Percentiles rank a stretch among this genome's conserved stretches.
phyloP scores from a whole-genome alignment of 257 asterid genomes.

The Schizonepeta tenuifolia region DNA sequence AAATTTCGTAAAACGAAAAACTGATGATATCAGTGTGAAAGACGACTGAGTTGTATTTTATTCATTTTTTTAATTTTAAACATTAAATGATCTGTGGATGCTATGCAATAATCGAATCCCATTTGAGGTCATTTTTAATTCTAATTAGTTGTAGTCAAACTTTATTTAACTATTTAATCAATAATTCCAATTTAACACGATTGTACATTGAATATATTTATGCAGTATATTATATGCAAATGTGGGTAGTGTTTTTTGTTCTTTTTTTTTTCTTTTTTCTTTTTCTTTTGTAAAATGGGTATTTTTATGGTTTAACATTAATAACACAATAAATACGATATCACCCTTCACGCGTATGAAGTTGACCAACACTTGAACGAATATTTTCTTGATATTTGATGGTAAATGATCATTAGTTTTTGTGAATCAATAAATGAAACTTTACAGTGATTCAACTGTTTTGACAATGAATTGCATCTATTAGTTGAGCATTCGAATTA shows the following conservation, averaged over 20 bases:
- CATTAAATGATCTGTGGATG: not conserved
- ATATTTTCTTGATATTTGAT: not conserved
- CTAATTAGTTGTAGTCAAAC: not conserved
- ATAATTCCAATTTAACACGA: not conserved
- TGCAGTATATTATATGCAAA: not conserved
- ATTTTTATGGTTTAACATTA: not conserved
- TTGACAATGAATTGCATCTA: no score
- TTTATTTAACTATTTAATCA: not conserved
- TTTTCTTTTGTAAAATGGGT: no score
- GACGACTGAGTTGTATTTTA: slow-evolving; percentile 12
- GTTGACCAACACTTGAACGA: not conserved
- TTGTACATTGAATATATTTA: not conserved
- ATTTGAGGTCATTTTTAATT: not conserved
- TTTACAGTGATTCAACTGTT: no score
- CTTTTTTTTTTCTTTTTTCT: no score
- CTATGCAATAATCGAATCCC: not conserved
- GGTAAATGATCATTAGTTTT: not conserved
- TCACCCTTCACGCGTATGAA: not conserved
- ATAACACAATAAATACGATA: not conserved
- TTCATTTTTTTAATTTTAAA: not conserved
- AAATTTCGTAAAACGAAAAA: not conserved
- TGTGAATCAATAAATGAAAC: not conserved
- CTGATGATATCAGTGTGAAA: not conserved
- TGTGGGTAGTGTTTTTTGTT: no score
- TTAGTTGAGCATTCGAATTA: no score